These are phyloP conservation scores for Medicago lupulina DNA, from an alignment of 306 rosid genomes.

Conservation along the genomic window DNA sequence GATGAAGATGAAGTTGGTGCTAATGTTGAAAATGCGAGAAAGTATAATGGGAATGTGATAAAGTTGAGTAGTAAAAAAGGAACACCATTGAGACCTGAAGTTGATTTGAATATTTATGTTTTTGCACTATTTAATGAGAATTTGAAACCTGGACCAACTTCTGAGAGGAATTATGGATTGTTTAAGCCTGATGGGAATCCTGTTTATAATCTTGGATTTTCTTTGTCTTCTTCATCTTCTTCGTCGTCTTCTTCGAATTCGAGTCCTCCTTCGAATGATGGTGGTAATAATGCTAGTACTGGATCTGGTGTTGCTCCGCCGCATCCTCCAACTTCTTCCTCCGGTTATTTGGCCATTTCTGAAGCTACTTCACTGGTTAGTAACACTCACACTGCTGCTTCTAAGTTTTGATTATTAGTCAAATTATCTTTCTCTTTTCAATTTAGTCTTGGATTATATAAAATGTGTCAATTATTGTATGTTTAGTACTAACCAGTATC, in stretches of 20 bases:
- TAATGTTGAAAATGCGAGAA: conserved; percentile 77
- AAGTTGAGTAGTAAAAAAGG: conserved; percentile 68
- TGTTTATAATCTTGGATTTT: conserved; percentile 63
- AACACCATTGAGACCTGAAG: conserved; percentile 75
- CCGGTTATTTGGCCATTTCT: conserved; percentile 85
- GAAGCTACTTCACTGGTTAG: conserved; percentile 67
- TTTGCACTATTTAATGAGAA: conserved; percentile 95
- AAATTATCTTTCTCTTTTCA: no score
- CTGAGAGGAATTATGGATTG: conserved; percentile 90
- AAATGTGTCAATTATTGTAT: no score
- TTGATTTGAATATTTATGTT: conserved; percentile 84
- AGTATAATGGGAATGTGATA: conserved; percentile 81
- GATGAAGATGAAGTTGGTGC: conserved; percentile 88
- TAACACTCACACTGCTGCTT: no score
- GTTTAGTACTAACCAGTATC: no score
- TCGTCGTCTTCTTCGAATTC: conserved; percentile 24
- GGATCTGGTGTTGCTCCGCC: conserved; percentile 35
- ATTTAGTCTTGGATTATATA: no score
- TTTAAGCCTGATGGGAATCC: conserved; percentile 90
- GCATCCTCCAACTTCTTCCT: conserved; percentile 54
- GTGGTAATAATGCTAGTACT: conserved; percentile 10
- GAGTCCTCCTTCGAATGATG: conserved; percentile 28
- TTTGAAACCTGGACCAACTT: conserved; percentile 94
- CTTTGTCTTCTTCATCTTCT: conserved; percentile 22
- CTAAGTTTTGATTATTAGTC: no score